These are phyloP conservation scores for Limonomyces culmigenus DNA, from an alignment of 1,284 basidiomycete species.

Conservation along the genomic window DNA sequence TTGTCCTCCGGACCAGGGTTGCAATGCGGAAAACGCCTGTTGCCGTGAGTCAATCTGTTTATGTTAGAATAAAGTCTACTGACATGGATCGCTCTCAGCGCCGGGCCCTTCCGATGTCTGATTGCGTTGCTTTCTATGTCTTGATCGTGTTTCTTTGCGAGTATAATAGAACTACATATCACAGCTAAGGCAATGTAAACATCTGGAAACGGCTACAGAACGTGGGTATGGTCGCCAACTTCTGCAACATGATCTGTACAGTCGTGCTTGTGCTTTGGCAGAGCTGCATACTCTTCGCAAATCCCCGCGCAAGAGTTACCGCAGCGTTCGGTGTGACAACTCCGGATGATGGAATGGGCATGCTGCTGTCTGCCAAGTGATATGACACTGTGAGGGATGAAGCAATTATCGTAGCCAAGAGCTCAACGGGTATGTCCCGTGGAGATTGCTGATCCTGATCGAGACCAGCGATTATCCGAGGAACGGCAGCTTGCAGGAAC, in stretches of 20 bases:
- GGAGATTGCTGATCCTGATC: constrained; percentile 35
- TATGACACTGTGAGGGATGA: constrained; percentile 45
- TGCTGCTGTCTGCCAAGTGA: constrained; percentile 32
- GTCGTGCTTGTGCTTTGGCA: constrained; percentile 13
- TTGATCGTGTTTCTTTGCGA: not conserved
- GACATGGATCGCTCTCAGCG: constrained; percentile 16
- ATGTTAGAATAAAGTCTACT: constrained; percentile 2
- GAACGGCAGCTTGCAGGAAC: constrained; percentile 48
- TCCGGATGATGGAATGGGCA: constrained; percentile 24
- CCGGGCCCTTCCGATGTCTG: constrained; percentile 21
- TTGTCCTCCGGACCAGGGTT: constrained; percentile 45
- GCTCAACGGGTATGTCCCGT: constrained; percentile 36
- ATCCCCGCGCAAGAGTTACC: constrained; percentile 35
- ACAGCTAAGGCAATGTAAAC: constrained; percentile 22
- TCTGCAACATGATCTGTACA: constrained; percentile 34
- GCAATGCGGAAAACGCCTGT: constrained; percentile 60
- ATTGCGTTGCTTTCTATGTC: not conserved
- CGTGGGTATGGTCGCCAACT: constrained; percentile 38
- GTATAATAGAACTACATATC: not conserved
- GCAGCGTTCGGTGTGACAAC: constrained; percentile 34
- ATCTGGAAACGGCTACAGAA: constrained; percentile 60
- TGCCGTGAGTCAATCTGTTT: constrained; percentile 44
- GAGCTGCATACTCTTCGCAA: constrained; percentile 33
- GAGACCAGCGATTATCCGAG: constrained; percentile 34
- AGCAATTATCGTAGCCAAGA: constrained; percentile 41